Evolutionary conservation across 129 eudicot species (phyloP), one percentile per base, ranked within the genome.

Genomic region (Helichrysum umbraculigerum): DNA sequence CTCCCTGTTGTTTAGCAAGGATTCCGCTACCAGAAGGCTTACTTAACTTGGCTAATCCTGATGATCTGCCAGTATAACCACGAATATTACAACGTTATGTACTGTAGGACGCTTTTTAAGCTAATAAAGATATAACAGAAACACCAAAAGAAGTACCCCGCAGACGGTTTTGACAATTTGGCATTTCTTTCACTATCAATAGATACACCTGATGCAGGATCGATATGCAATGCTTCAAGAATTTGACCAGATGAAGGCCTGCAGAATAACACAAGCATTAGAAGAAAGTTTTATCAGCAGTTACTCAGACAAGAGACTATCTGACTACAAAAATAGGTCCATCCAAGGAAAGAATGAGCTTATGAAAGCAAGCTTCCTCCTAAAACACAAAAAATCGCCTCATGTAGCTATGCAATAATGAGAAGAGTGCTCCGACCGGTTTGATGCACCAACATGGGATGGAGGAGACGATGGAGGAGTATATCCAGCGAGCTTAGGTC

Each of bases 391-490:
- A 79, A 87, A 85, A 83, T 78, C 76, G 71, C 73, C 73, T 86
- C 87, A 86, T 83, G 86, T 88, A 93, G 85, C 95, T 78, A 90
- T 85, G 97, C 91, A 90, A 88, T 86, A 85, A 84, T 88, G 67
- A 91, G 93, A 89, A 93, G 68, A 91, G 89, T 91, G 93, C 93
- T 94, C 98, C 97, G 97, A 94, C 98, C 98, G 96, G 88, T 86
- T 94, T 74, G 83, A 84, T 76, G 85, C 68, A 83, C 79, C 90
- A 84, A 90, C 88, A 71, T 78, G 89, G 56, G 91, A 82, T 32
- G 85, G 87, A 81, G 98, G 96, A 84, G 98, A 93, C 71, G 92
- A 62, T 61, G 97, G 98, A 51, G 98, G 98, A 65, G 90, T 87
- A 62, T 89, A 86, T 84, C 97, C 97, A 74, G 85, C 87, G 17